Percentiles rank a stretch among this genome's conserved stretches.
phyloP scores from a whole-genome alignment of 2,329 filamentous ascomycete species.

The Didymella keratinophila region DNA sequence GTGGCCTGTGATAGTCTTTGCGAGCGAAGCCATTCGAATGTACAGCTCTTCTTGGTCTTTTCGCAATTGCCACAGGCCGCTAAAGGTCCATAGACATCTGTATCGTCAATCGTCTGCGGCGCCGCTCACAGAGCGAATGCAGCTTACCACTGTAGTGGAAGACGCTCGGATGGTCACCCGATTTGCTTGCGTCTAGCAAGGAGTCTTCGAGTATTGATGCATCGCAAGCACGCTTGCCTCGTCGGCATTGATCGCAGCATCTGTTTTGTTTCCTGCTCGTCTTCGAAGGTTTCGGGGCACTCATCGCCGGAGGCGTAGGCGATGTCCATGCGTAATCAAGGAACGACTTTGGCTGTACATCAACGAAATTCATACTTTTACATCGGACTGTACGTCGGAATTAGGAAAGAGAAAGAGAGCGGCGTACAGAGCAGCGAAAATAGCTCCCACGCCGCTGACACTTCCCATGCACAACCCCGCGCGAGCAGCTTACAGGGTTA shows the following conservation, averaged over 20 bases:
- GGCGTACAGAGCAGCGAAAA: conserved; percentile 21
- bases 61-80: conserved; percentile 54
- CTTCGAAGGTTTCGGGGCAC: conserved; percentile 38
- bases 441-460: conserved; percentile 28
- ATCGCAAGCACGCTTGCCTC: conserved; percentile 57
- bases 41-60: conserved; percentile 56
- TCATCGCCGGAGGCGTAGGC: conserved; percentile 36
- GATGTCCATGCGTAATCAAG: conserved; percentile 49
- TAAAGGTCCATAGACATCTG: conserved; percentile 47
- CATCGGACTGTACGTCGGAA: conserved; percentile 38
- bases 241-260: conserved; percentile 58
- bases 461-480: conserved; percentile 41
- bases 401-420: conserved; percentile 37
- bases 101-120: conserved; percentile 27
- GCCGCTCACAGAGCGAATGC: neutral
- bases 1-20: conserved; percentile 44
- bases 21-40: conserved; percentile 55
- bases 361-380: conserved; percentile 47
- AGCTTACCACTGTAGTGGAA: conserved; percentile 49
- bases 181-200: conserved; percentile 37
- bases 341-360: conserved; percentile 48
- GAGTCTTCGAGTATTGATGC: conserved; percentile 49
- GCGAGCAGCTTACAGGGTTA: conserved; percentile 16
- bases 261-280: conserved; percentile 53
- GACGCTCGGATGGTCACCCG: conserved; percentile 34